Base-by-base conservation (phyloP, 306 rosid genomes). In the Pterocarpus santalinus region DNA sequence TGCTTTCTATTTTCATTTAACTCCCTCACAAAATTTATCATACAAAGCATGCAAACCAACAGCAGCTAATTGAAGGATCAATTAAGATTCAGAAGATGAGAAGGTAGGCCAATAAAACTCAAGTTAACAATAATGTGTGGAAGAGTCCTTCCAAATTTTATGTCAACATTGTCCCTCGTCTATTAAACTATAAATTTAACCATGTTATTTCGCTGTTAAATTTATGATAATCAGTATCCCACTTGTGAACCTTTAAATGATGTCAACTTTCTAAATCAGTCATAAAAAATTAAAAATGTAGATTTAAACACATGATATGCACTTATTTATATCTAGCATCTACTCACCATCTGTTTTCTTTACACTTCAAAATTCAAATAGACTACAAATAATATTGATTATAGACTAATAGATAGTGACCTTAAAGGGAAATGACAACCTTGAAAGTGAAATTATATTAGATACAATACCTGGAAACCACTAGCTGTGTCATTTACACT, bases 391-490 rank as follows among this genome's bases (percentile, higher is more conserved):
- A 5, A 41, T 43, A 43, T 30, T 52, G 61, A 30, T 75, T 32
- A 49, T 47, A 34, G 36, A 75, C 60, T 66, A 55, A 30, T 7
- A 56, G 62, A 53, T 13, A 74, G 47, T 6, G 36, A 73, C 46
- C 46, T 32, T 17, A 53, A 62, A 44, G n/a, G 43, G 68, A 62
- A 76, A 46, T 46, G 56, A 15, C 17, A 68, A 44, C 33, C 17
- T 76, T 5, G 39, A 38, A 56, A 81, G 73, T 34, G 28, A 81
- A 81, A 81, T 35, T 30, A 68, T n/a, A 67, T 51, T 49, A 61
- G 35, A 65, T 30, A 71, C 33, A 51, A 80, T 92, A 94, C 98
- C 98, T 87, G 94, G 85, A 95, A 91, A 79, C 99, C 99, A 75
- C 76, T 43, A 52, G 88, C 92, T 36, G 86, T 75, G 33, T 35